phyloP scores from a whole-genome alignment of 441 rosid genomes.

The Viola pubescens region DNA sequence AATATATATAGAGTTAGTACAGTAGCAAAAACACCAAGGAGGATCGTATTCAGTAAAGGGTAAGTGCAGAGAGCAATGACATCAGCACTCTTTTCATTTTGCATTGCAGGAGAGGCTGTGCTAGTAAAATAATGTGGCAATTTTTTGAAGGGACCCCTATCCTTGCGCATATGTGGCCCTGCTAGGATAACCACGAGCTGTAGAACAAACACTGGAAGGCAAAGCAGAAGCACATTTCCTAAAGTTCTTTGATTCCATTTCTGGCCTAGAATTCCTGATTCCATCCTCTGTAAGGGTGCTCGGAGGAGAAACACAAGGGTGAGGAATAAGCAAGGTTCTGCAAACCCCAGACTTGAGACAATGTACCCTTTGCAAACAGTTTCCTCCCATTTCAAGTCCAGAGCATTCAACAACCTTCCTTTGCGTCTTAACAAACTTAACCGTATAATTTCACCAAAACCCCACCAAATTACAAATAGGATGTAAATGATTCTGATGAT shows the following conservation, averaged over 20 bases:
- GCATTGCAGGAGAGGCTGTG: conserved; percentile 27
- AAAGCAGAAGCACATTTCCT: conserved; percentile 51
- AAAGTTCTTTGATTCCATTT: conserved; percentile 81
- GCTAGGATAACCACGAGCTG: conserved; percentile 64
- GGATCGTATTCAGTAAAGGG: conserved; percentile 79
- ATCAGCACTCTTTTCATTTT: conserved; percentile 26
- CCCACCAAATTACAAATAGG: conserved; percentile 81
- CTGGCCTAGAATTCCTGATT: conserved; percentile 52
- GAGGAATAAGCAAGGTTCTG: conserved; percentile 92
- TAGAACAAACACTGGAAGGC: conserved; percentile 71
- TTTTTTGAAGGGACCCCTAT: conserved; percentile 32
- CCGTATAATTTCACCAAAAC: conserved; percentile 68
- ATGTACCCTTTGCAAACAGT: conserved; percentile 81
- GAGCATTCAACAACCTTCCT: conserved; percentile 45
- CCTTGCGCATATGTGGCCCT: conserved; percentile 54
- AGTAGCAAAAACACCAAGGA: conserved; percentile 65
- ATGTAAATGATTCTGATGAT: conserved; percentile 68
- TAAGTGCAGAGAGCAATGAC: conserved; percentile 64
- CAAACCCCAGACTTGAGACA: conserved; percentile 87
- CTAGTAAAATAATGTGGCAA: conserved; percentile 68
- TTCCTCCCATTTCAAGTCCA: conserved; percentile 78
- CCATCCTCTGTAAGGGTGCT: conserved; percentile 77
- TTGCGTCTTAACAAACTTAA: conserved; percentile 59
- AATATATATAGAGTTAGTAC: conserved; percentile 64
- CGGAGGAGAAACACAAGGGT: conserved; percentile 81